A percentile compares a stretch with the other conserved stretches of the same genome.
phyloP scores from a whole-genome alignment of 148 eudicot species.

The Bassia scoparia region DNA sequence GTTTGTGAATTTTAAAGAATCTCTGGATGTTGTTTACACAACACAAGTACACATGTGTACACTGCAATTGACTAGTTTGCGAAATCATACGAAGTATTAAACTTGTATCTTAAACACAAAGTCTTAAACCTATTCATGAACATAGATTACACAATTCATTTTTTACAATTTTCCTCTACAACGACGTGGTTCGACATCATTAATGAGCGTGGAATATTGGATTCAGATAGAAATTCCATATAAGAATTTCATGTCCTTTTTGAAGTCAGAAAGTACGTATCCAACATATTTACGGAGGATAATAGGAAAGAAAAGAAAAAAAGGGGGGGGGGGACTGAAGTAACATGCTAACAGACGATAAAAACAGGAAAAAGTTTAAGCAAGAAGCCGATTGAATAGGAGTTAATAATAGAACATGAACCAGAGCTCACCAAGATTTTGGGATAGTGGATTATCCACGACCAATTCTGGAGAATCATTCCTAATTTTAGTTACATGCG shows the following conservation, averaged over 20 bases:
- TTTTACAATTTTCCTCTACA: not conserved
- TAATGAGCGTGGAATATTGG: not conserved
- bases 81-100: not conserved
- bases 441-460: conserved; percentile 91
- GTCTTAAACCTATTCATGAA: not conserved
- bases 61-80: not conserved
- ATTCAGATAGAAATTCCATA: not conserved
- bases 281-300: not conserved
- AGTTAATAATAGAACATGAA: not conserved
- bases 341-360: not conserved
- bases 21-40: too few species aligned
- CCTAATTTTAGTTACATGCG: conserved; percentile 59
- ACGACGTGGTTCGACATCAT: not conserved
- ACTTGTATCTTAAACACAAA: too few species aligned
- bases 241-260: not conserved
- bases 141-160: not conserved
- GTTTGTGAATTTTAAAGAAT: too few species aligned
- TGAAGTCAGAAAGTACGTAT: not conserved
- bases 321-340: too few species aligned
- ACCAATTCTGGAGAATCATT: conserved; percentile 57
- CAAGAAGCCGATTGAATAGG: not conserved
- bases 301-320: not conserved
- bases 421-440: conserved; percentile 68
- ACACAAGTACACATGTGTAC: too few species aligned
- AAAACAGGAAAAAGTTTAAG: not conserved